Base-by-base conservation (phyloP, 106 monocot genomes). In the Amphibolis antarctica region DNA sequence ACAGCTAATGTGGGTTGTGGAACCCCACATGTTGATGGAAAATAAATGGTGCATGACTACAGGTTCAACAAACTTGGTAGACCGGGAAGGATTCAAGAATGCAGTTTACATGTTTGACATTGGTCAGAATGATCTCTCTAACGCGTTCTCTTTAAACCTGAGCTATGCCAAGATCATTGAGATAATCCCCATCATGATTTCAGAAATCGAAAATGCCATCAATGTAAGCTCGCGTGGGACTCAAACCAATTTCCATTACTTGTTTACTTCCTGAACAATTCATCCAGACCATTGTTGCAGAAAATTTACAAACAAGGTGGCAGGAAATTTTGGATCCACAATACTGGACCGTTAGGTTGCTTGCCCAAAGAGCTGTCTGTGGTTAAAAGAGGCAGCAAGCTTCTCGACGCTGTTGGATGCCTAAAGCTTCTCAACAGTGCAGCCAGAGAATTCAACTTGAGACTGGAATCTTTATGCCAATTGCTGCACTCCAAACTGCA, bases 301-400 rank as follows among this genome's bases (percentile, higher is more conserved):
- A 75, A 54, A 10, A 25, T 85, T 28, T 75, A 85, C 51, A 55
- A 62, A 20, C 30, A 42, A 53, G 89, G 85, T 0, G 82, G 77
- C 19, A 75, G 67, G 56, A 80, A 82, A 18, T 89, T 89, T 67
- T 85, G 85, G 89, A 61, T 89, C 30, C 85, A 89, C 62, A 80
- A 69, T 42, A 82, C 85, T 0, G 79, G 85, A 14, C 85, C 89
- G 4, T 70, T 89, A 31, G 89, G 89, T 24, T 89, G 89, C 70
- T 65, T 89, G 29, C 89, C 89, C 28, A 73, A 89, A 53, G 85
- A 80, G 57, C 85, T 89, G 15, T 43, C 80, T 21, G 53, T 63
- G 27, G 11, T 27, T 56, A 56, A 56, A 27, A 22, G 28, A 13
- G 56, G 56, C 24, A 56, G 23, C 44, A 65, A 58, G 4, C 62